Percentiles rank a stretch among this genome's conserved stretches.
phyloP scores from a whole-genome alignment of 352 stramenopile species.

The Phytophthora fragariaefolia region DNA sequence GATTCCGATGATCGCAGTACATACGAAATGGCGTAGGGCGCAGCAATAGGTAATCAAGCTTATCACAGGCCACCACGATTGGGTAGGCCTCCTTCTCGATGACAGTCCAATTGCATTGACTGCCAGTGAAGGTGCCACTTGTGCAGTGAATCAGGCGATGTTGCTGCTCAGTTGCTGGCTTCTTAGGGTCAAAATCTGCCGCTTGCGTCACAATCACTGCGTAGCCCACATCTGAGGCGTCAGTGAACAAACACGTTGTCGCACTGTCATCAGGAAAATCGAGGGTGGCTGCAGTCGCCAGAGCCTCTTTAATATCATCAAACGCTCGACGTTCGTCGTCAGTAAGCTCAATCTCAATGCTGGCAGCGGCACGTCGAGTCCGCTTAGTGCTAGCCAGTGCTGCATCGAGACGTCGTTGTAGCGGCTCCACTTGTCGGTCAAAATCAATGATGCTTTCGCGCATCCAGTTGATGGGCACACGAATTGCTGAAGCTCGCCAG shows the following conservation, averaged over 20 bases:
- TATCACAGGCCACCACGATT: constrained; percentile 4
- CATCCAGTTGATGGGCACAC: constrained; percentile 4
- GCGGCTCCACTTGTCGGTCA: not conserved
- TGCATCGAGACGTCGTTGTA: not conserved
- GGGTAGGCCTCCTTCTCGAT: too few species aligned
- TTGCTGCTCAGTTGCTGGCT: not conserved
- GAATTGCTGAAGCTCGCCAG: constrained; percentile 5
- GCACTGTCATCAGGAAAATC: constrained; percentile 7
- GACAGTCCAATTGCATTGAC: too few species aligned
- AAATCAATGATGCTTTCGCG: constrained; percentile 1
- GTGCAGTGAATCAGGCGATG: not conserved
- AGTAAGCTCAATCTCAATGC: not conserved
- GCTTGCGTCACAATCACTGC: not conserved
- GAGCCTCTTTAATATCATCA: constrained; percentile 2
- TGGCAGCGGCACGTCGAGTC: not conserved
- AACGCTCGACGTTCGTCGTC: not conserved
- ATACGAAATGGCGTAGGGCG: not conserved
- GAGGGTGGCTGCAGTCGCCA: not conserved
- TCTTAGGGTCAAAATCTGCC: not conserved
- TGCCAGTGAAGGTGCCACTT: constrained; percentile 1
- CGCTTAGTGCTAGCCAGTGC: not conserved
- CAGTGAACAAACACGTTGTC: constrained; percentile 7
- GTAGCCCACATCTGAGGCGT: constrained; percentile 6
- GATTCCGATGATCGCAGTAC: too few species aligned
- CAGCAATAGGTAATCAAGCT: constrained; percentile 10